Conservation (phyloP, 1,284 basidiomycete genomes). For the Tilletia indica region DNA sequence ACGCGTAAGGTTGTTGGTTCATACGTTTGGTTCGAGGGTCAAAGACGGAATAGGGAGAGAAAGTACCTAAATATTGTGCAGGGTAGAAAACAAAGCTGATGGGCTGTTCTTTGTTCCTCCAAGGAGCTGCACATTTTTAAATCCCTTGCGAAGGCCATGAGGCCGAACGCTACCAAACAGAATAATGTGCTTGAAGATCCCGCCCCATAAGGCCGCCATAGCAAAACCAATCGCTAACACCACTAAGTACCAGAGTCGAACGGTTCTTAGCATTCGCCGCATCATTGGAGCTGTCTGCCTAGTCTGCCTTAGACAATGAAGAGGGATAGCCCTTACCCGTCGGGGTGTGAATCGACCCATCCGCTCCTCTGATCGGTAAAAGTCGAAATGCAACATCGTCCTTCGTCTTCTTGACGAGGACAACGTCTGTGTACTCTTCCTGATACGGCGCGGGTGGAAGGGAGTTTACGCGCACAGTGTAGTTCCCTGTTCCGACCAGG, state of each 20-base stretch:
- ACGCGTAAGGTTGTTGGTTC: too few relatives aligned
- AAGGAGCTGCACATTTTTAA: too few relatives aligned
- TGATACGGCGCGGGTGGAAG: constrained; percentile 7
- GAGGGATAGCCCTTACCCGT: not conserved
- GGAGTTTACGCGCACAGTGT: not conserved
- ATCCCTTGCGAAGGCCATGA: too few relatives aligned
- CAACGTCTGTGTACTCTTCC: constrained; percentile 5
- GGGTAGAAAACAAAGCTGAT: too few relatives aligned
- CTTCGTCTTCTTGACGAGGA: not conserved
- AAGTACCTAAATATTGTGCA: too few relatives aligned
- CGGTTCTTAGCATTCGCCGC: not conserved
- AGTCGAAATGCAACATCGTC: not conserved
- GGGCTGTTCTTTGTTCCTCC: too few relatives aligned
- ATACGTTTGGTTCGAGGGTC: too few relatives aligned
- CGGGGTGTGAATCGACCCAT: not conserved
- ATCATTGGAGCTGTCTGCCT: not conserved
- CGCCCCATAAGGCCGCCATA: too few relatives aligned
- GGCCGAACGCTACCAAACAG: too few relatives aligned
- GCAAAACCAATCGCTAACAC: too few relatives aligned
- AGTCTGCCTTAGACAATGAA: not conserved
- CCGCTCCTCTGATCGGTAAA: not conserved
- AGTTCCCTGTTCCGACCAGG: constrained; percentile 3
- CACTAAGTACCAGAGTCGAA: not conserved
- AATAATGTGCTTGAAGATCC: too few relatives aligned
- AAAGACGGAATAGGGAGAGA: too few relatives aligned